phyloP scores from a whole-genome alignment of 108 stramenopile genomes.

The Nannochloropsis granulata region DNA sequence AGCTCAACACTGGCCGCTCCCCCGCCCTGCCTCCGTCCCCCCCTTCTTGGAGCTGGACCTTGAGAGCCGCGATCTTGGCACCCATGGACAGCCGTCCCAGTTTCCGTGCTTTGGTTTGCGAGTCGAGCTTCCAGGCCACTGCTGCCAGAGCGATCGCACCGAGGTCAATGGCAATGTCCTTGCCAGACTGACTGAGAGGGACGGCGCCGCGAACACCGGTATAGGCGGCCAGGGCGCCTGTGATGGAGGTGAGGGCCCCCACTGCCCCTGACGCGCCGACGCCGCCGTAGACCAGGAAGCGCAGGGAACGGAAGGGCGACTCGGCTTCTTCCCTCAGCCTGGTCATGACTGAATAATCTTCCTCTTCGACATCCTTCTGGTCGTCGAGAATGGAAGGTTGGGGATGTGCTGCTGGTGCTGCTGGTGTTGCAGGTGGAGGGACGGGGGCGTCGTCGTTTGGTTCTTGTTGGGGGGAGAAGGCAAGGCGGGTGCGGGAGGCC shows the following conservation, averaged over 20 bases:
- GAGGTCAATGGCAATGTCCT: neutral
- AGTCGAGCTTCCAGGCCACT: neutral
- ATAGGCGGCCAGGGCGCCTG: neutral
- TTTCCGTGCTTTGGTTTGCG: neutral
- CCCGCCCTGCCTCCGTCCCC: neutral
- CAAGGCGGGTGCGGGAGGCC: no score
- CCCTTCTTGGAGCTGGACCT: neutral
- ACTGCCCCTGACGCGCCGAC: neutral
- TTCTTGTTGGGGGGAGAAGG: no score
- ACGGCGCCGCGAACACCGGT: neutral
- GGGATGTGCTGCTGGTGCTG: no score
- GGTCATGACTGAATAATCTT: neutral
- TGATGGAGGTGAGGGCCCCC: neutral
- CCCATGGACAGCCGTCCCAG: neutral
- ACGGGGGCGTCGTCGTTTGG: no score
- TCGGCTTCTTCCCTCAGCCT: neutral
- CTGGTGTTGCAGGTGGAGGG: no score
- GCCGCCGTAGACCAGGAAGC: neutral
- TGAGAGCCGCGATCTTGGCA: neutral
- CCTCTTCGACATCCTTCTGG: neutral
- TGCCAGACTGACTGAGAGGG: neutral
- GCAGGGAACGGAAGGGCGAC: neutral
- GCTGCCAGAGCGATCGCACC: neutral
- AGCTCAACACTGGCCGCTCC: neutral
- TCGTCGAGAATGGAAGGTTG: neutral